These are phyloP conservation scores for Phaeosphaeriaceae sp. DNA, from an alignment of 2,329 filamentous ascomycete species.

Conservation along the genomic window DNA sequence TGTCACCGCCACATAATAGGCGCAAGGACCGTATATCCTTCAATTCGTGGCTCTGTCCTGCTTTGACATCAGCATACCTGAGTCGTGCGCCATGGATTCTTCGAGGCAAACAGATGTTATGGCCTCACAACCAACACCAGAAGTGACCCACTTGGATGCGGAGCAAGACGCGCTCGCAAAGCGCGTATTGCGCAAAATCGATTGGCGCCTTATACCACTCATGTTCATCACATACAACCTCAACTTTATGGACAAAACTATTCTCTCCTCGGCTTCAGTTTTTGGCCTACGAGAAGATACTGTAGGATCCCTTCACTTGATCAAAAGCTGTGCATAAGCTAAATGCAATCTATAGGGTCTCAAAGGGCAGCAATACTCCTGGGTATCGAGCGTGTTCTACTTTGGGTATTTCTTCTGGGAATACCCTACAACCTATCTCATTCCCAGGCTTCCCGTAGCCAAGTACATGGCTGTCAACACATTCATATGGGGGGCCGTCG, in stretches of 20 bases:
- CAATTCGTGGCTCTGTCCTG: too few species aligned
- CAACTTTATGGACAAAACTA: constrained; percentile 68
- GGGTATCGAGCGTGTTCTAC: constrained; percentile 64
- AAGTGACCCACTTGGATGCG: neutral
- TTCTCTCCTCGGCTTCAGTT: constrained; percentile 58
- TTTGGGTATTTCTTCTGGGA: constrained; percentile 47
- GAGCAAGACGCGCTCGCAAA: constrained; percentile 23
- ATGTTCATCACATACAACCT: constrained; percentile 65
- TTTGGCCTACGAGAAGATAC: constrained; percentile 55
- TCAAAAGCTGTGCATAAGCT: too few species aligned
- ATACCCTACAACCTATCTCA: constrained; percentile 27
- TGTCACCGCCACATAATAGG: too few species aligned
- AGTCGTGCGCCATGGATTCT: too few species aligned
- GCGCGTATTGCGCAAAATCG: constrained; percentile 62
- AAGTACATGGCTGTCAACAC: constrained; percentile 27
- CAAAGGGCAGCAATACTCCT: constrained; percentile 64
- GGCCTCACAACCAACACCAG: neutral
- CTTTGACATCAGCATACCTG: too few species aligned
- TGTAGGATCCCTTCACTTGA: too few species aligned
- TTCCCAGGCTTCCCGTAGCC: constrained; percentile 28
- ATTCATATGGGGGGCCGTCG: constrained; percentile 43
- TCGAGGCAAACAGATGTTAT: too few species aligned
- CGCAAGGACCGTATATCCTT: too few species aligned
- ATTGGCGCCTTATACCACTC: constrained; percentile 62
- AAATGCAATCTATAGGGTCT: neutral